These are phyloP conservation scores for Scutellaria barbata DNA, from an alignment of 257 asterid genomes.

Conservation along the genomic window DNA sequence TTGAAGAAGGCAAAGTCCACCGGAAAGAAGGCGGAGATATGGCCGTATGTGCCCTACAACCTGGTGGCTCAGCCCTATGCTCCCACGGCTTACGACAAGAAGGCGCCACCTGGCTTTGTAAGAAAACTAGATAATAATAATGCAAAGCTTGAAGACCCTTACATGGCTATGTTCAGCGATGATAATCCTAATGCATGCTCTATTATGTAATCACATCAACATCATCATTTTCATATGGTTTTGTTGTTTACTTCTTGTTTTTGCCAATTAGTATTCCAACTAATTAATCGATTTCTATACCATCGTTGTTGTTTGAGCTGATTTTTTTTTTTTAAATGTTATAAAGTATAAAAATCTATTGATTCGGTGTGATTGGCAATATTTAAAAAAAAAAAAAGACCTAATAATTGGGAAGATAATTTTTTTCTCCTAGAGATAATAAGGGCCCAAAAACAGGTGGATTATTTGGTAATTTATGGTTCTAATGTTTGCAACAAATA, in stretches of 20 bases:
- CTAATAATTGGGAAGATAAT: too few species aligned
- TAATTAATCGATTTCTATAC: too few species aligned
- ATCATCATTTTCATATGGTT: not conserved
- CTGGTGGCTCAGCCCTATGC: constrained; percentile 91
- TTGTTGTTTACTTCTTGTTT: too few species aligned
- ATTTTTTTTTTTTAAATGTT: too few species aligned
- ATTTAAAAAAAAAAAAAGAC: too few species aligned
- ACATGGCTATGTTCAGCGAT: constrained; percentile 74
- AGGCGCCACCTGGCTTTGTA: constrained; percentile 86
- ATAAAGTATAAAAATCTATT: too few species aligned
- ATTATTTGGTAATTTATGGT: not conserved
- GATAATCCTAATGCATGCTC: constrained; percentile 90
- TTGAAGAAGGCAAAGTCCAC: constrained; percentile 77
- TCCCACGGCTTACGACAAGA: constrained; percentile 75
- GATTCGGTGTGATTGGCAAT: too few species aligned
- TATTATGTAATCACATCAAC: constrained; percentile 49
- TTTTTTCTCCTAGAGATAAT: too few species aligned
- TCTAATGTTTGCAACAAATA: not conserved
- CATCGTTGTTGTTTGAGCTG: too few species aligned
- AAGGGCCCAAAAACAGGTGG: constrained; percentile 2
- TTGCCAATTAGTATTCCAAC: too few species aligned
- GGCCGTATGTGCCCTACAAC: constrained; percentile 91
- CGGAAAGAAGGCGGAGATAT: constrained; percentile 86
- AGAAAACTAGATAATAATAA: constrained; percentile 62
- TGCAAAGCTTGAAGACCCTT: constrained; percentile 68